Evolutionary conservation across 345 rosid species (phyloP), one percentile per base, ranked within the genome.

Genomic region (Pelargonium nanum): DNA sequence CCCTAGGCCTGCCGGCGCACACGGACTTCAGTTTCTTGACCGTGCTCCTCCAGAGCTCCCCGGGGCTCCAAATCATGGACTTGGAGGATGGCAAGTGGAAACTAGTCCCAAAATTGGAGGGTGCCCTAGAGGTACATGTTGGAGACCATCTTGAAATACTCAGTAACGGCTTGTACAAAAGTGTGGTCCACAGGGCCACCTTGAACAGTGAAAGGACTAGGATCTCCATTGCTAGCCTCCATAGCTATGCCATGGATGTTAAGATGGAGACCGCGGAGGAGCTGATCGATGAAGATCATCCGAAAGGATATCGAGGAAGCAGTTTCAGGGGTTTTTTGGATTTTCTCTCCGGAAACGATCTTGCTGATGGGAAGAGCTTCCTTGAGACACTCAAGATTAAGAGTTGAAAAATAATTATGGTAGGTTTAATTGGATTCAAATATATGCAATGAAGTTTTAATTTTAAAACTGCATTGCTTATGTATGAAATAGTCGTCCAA

Each of bases 111-210:
- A 22, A 68, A n/a, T 30, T 70, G 55, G 59, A 44, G 1, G 89
- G 88, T 1, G 82, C 79, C 16, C 81, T 89, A 19, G 82, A 81
- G 66, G 90, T 87, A 16, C 82, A 79, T 26, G 58, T 83, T 1
- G 90, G 97, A 0, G 89, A 87, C 63, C 95, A 83, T 56, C 58
- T 85, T 6, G 87, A 83, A 68, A 89, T 83, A 0, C 75, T 85
- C 4, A 87, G 90, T 81, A 85, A 89, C 48, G 95, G 92, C 22
- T 15, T 69, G 2, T 83, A 74, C 78, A 81, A 80, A 61, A 83
- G 88, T 23, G 70, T 83, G 0, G 59, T 78, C 48, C 91, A 86
- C 26, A 75, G 82, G 74, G 89, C 67, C 12, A 60, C 64, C 16
- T 53, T 83, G 26, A 80, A 79, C 45, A 17, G 62, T 20, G 77